Evolutionary conservation across 768 basidiomycete genomes (phyloP), one percentile per base, ranked within the genome.

Genomic region (Leucocoprinus leucothites): DNA sequence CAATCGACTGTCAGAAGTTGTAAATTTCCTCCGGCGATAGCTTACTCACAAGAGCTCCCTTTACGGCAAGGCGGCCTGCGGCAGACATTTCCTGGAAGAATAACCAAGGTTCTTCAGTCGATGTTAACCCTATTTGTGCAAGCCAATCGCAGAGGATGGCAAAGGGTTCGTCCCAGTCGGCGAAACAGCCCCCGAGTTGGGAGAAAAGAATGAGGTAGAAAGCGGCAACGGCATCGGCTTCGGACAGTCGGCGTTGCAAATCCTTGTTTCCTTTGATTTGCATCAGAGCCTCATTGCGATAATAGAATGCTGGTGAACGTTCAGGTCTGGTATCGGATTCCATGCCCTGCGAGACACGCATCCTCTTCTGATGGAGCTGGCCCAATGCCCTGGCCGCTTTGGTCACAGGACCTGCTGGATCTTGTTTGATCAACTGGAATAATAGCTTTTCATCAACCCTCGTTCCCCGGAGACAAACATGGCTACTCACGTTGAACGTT

Each of bases 101-200:
- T 46, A 80, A 60, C 62, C 81, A 81, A 1, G 87, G 85, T 64
- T 89, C 84, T 58, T 87, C 85, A 62, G 83, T 80, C 31, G 70
- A 70, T 36, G 78, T 75, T 38, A 92, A 74, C 26, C 85, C 82
- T 3, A 81, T 86, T 64, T 86, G 81, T 44, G 71, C 74, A 44
- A 92, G 72, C 91, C 91, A 93, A 57, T 91, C 88, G 61, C 80
- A 80, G 44, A 89, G 84, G 19, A 91, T 77, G 36, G 79, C 74
- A 63, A 93, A 82, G 59, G 87, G 82, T 5, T 75, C 71, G 57
- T 79, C 79, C 91, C 91, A 94, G 61, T 86, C 82, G 16, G 77
- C 80, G 49, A 74, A 70, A 34, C 88, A 84, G 51, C 87, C 86
- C 1, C 82, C 84, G 65, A 91, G 71, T 57, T 88, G 75, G 42